Conservation (phyloP, 768 basidiomycete species). For the Suillus subluteus region DNA sequence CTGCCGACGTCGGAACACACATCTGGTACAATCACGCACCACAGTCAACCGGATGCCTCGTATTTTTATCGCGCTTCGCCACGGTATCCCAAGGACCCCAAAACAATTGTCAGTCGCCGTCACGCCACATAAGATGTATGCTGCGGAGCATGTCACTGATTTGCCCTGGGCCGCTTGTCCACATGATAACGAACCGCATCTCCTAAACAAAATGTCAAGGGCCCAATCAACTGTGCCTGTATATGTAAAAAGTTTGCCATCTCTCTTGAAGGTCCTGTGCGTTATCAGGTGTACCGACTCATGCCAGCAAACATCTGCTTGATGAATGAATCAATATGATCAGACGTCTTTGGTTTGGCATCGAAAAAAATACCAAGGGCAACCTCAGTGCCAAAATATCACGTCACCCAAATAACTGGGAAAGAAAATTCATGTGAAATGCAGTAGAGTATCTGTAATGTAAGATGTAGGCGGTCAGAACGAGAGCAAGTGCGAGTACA, state of each 20-base stretch:
- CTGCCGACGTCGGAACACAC: no score
- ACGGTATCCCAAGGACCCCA: background rate
- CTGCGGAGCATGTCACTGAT: background rate
- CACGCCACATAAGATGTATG: background rate
- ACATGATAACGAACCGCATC: background rate
- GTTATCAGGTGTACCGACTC: no score
- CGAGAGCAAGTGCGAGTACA: background rate
- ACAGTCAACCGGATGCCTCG: no score
- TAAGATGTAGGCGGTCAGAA: background rate
- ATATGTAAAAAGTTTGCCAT: no score
- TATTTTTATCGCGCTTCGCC: background rate
- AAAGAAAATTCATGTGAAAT: background rate
- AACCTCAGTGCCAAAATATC: background rate
- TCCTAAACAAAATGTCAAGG: background rate
- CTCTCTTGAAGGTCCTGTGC: no score
- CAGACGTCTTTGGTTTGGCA: background rate
- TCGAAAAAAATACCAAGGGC: background rate
- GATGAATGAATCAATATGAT: background rate
- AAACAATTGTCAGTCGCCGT: background rate
- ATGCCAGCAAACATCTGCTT: background rate
- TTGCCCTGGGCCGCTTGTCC: background rate
- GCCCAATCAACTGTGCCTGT: background rate
- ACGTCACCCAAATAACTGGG: background rate
- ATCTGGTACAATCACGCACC: no score
- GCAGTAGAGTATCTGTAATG: background rate